Evolutionary conservation across 345 rosid species (phyloP).

Genomic region (Eutrema heterophyllum): DNA sequence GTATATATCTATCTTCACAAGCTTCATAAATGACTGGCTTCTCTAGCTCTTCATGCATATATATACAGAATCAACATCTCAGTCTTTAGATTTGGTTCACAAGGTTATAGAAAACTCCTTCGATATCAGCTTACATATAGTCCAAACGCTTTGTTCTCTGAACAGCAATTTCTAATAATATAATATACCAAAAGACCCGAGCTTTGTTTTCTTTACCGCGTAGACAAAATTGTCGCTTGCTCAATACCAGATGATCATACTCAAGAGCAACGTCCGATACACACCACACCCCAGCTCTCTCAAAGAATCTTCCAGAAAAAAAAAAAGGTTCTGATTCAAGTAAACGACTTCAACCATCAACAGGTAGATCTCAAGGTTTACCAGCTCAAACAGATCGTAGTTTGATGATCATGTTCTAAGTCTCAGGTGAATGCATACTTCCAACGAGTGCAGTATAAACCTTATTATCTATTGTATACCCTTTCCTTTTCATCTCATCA

Average conservation of each 20-base stretch:
- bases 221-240: not conserved
- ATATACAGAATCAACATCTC: not conserved
- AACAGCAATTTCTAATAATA: not conserved
- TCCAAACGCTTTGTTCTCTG: not conserved
- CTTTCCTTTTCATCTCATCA: slow-evolving; percentile 59
- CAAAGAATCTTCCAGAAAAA: not conserved
- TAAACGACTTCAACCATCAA: not conserved
- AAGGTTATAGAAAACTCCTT: slow-evolving; percentile 51
- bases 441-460: slow-evolving; percentile 67
- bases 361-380: not conserved
- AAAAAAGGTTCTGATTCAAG: not conserved
- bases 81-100: slow-evolving; percentile 30
- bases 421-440: slow-evolving; percentile 48
- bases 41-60: not conserved
- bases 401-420: not conserved
- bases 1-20: not conserved
- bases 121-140: slow-evolving; percentile 25
- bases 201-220: not conserved
- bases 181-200: not conserved
- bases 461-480: slow-evolving; percentile 58
- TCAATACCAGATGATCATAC: not conserved
- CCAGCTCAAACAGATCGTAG: not conserved
- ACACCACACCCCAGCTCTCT: not conserved
- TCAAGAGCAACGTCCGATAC: not conserved
- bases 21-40: not conserved